Evolutionary conservation across 352 stramenopile genomes (phyloP).

Genomic region (Plasmopara viticola): DNA sequence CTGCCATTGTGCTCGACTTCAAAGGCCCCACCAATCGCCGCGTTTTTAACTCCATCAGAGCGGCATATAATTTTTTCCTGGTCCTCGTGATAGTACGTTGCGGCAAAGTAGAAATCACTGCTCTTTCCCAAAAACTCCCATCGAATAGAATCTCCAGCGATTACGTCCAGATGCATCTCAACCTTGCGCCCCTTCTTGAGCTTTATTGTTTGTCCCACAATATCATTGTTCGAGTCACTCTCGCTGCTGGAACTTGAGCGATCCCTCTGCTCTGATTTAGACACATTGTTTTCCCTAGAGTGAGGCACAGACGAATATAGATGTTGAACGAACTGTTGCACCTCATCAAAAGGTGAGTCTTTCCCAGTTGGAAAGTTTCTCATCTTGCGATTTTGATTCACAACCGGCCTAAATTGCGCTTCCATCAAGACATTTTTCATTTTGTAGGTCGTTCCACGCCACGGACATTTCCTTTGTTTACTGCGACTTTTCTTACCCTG

Average conservation of each 20-base stretch:
- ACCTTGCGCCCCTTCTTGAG: constrained; percentile 57
- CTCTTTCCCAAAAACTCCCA: constrained; percentile 60
- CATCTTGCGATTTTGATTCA: constrained; percentile 45
- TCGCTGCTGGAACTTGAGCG: constrained; percentile 11
- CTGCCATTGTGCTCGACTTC: constrained; percentile 50
- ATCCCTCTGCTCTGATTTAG: not conserved
- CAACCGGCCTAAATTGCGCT: constrained; percentile 45
- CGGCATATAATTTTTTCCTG: constrained; percentile 39
- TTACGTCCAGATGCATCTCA: constrained; percentile 80
- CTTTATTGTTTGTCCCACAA: constrained; percentile 22
- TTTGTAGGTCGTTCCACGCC: constrained; percentile 63
- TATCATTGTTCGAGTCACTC: constrained; percentile 8
- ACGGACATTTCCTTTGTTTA: constrained; percentile 38
- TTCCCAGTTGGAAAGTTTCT: constrained; percentile 29
- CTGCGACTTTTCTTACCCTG: constrained; percentile 21
- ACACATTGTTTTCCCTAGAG: constrained; percentile 24
- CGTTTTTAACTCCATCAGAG: constrained; percentile 64
- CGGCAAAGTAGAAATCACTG: constrained; percentile 55
- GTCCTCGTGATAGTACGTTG: constrained; percentile 57
- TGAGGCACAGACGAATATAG: constrained; percentile 31
- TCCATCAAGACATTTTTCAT: constrained; percentile 65
- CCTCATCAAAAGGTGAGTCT: constrained; percentile 39
- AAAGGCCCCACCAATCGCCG: constrained; percentile 42
- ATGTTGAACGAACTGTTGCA: constrained; percentile 58
- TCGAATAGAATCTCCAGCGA: constrained; percentile 47